Percentiles rank a stretch among this genome's conserved stretches.
Conservation (phyloP, 176 grass and related monocot species). For the Oryza punctata region DNA sequence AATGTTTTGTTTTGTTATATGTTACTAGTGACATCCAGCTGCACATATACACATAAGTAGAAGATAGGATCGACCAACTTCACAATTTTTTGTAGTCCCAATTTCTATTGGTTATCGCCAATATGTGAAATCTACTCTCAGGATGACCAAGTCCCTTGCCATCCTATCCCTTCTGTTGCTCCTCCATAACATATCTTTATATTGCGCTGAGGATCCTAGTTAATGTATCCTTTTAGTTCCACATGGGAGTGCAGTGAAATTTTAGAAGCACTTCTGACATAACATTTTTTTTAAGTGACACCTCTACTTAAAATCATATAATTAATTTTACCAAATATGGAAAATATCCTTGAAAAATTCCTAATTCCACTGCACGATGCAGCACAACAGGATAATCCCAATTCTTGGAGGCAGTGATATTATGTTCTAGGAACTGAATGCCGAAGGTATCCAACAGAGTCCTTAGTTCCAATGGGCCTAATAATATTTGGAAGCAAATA, state of each 20-base stretch:
- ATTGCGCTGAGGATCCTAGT: too few species aligned
- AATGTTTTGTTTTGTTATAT: neutral
- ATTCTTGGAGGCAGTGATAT: neutral
- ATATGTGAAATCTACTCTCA: neutral
- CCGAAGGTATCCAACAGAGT: constrained; percentile 12
- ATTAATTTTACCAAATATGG: constrained; percentile 22
- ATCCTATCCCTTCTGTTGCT: neutral
- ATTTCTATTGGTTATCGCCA: neutral
- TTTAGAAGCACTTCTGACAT: neutral
- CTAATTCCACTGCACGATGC: constrained; percentile 9
- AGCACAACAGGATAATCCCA: constrained; percentile 2
- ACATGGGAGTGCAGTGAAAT: neutral
- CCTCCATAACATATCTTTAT: neutral
- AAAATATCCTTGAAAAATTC: constrained; percentile 9
- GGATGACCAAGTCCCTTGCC: neutral
- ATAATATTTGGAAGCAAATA: constrained; percentile 33
- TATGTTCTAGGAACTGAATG: neutral
- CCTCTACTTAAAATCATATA: constrained; percentile 2
- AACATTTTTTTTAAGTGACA: constrained; percentile 5
- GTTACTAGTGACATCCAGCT: neutral
- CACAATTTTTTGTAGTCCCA: neutral
- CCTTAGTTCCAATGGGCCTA: constrained; percentile 3
- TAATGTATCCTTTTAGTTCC: too few species aligned
- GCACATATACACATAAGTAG: neutral
- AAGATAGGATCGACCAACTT: neutral